phyloP scores from a whole-genome alignment of 1,284 basidiomycete species.

The Leccinum angustisporum region DNA sequence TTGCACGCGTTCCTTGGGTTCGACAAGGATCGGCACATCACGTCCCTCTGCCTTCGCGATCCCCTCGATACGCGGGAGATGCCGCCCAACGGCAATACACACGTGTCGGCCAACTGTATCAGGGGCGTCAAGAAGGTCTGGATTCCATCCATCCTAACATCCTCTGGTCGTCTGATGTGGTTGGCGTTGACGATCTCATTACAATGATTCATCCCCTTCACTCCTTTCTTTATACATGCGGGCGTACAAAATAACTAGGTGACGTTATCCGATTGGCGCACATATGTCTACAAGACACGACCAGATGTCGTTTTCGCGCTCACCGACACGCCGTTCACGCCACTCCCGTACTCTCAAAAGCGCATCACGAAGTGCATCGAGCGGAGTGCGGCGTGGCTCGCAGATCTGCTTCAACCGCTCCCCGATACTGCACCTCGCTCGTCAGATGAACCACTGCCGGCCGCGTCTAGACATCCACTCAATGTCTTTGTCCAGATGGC shows the following conservation, averaged over 20 bases:
- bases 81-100: constrained; percentile 64
- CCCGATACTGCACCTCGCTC: neutral
- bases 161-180: constrained; percentile 5
- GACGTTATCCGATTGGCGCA: constrained; percentile 51
- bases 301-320: constrained; percentile 75
- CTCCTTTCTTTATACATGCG: neutral
- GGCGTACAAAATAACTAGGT: constrained; percentile 42
- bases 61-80: constrained; percentile 61
- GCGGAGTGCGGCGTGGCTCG: constrained; percentile 62
- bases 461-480: constrained; percentile 22
- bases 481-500: constrained; percentile 68
- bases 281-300: constrained; percentile 48
- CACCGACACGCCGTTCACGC: constrained; percentile 65
- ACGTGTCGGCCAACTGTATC: constrained; percentile 56
- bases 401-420: constrained; percentile 45
- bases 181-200: neutral
- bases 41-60: constrained; percentile 65
- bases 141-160: neutral
- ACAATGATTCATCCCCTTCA: neutral
- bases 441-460: neutral
- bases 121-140: constrained; percentile 72
- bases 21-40: constrained; percentile 45
- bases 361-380: constrained; percentile 73
- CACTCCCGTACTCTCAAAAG: constrained; percentile 67
- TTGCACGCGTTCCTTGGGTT: constrained; percentile 63